These are phyloP conservation scores for Kwoniella sp. DNA, from an alignment of 768 basidiomycete genomes.

Conservation along the genomic window DNA sequence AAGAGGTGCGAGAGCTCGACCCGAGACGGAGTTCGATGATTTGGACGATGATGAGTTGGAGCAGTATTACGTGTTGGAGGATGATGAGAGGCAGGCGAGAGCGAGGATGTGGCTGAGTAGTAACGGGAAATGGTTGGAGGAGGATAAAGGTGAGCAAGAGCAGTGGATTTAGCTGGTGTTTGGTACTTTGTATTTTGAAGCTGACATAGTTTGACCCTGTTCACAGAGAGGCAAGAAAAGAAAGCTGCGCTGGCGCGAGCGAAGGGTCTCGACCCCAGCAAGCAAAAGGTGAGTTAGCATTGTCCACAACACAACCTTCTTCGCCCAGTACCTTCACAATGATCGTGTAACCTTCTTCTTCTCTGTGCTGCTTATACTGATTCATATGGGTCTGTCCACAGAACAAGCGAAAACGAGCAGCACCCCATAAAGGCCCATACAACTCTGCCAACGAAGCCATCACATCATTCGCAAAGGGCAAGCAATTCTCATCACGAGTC, in stretches of 20 bases:
- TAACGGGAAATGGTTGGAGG: slow-evolving; percentile 48
- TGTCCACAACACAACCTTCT: neutral
- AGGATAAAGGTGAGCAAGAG: slow-evolving; percentile 38
- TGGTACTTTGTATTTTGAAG: too few species aligned
- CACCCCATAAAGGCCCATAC: slow-evolving; percentile 36
- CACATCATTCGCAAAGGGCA: slow-evolving; percentile 29
- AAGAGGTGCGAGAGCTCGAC: slow-evolving; percentile 26
- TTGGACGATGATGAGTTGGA: slow-evolving; percentile 52
- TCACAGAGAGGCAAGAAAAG: slow-evolving; percentile 30
- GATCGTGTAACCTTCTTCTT: too few species aligned
- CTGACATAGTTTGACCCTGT: neutral
- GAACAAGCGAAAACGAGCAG: slow-evolving; percentile 37
- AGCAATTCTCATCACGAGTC: slow-evolving; percentile 46
- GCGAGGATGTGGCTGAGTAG: slow-evolving; percentile 47
- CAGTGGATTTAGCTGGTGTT: neutral
- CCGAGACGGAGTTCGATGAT: slow-evolving; percentile 38
- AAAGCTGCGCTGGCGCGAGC: slow-evolving; percentile 28
- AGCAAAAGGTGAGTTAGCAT: slow-evolving; percentile 37
- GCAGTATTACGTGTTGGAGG: slow-evolving; percentile 34
- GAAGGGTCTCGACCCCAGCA: slow-evolving; percentile 34
- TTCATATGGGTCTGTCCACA: too few species aligned
- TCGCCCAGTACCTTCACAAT: too few species aligned
- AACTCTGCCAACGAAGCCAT: slow-evolving; percentile 39
- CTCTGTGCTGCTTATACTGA: too few species aligned
- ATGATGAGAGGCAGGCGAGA: slow-evolving; percentile 38